Evolutionary conservation across 129 eudicot genomes (phyloP), one percentile per base, ranked within the genome.

Genomic region (Oenanthe sinensis): DNA sequence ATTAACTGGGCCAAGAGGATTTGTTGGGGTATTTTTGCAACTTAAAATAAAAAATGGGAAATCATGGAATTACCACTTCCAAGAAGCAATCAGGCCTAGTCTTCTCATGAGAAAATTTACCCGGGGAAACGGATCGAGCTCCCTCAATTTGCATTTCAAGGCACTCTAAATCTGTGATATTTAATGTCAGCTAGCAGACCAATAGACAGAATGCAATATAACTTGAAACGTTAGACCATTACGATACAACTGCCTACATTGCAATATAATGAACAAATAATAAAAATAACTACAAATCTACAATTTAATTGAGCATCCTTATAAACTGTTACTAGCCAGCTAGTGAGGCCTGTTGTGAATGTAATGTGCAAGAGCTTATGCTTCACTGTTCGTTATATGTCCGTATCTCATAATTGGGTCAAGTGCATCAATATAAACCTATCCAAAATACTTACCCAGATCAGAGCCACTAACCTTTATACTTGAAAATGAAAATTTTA

Each of bases 61-160:
- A 43, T 20, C 28, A 22, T 36, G 30, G 37, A 49, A 75, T 24
- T 88, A 95, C 96, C 98, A 91, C 76, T 85, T 82, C 87, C 49
- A 95, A 72, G 82, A 90, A 95, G 86, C 96, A 90, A 80, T 87
- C 90, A 0, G 96, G 98, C 80, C 83, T 91, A 78, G 82, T 86
- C 84, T 85, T 91, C 52, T 85, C 91, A 69, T 75, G 79, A 17
- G 93, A 90, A 83, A 79, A 82, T 83, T 83, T 91, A 71, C 85
- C 91, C 40, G 87, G 89, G 8, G 82, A 74, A 88, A 85, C 85
- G 74, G 85, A 80, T 79, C 87, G 97, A 65, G 94, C 82, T 37
- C 83, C 87, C 82, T 81, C 87, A 71, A 90, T 87, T 81, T 90
- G 88, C 87, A 79, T 85, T 87, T 84, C 89, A 54, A 88, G 88